Conservation (phyloP, 106 monocot genomes). For the Xerophyta viscosa region DNA sequence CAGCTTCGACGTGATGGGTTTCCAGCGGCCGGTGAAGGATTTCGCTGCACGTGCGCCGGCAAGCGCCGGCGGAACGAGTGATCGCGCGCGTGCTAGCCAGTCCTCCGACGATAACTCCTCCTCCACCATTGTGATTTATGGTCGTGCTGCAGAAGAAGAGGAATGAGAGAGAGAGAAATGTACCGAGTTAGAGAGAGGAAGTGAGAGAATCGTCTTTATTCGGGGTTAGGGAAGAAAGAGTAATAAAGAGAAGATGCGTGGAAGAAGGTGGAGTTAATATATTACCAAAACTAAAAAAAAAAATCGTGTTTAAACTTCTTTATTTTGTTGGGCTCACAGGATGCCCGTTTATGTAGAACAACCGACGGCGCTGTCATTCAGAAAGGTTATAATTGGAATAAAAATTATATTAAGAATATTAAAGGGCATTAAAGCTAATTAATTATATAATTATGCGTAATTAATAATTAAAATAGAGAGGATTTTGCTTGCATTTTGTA, state of each 20-base stretch:
- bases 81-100: conserved; percentile 23
- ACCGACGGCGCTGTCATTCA: background rate
- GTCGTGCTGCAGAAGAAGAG: background rate
- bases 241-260: too few relatives aligned
- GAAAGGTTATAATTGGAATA: background rate
- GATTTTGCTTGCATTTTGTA: too few relatives aligned
- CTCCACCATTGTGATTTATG: background rate
- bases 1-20: conserved; percentile 36
- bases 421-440: too few relatives aligned
- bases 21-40: conserved; percentile 40
- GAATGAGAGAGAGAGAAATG: background rate
- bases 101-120: conserved; percentile 10
- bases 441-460: too few relatives aligned
- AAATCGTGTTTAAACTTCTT: too few relatives aligned
- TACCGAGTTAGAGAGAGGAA: background rate
- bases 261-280: too few relatives aligned
- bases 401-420: too few relatives aligned
- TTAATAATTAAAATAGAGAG: too few relatives aligned
- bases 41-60: conserved; percentile 19
- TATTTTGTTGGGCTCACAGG: background rate
- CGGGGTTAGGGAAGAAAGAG: too few relatives aligned
- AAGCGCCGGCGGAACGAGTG: conserved; percentile 37
- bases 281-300: too few relatives aligned
- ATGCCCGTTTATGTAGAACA: background rate
- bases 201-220: too few relatives aligned